Evolutionary conservation across 305 asterid species (phyloP).

Genomic region (Fraxinus ornus): DNA sequence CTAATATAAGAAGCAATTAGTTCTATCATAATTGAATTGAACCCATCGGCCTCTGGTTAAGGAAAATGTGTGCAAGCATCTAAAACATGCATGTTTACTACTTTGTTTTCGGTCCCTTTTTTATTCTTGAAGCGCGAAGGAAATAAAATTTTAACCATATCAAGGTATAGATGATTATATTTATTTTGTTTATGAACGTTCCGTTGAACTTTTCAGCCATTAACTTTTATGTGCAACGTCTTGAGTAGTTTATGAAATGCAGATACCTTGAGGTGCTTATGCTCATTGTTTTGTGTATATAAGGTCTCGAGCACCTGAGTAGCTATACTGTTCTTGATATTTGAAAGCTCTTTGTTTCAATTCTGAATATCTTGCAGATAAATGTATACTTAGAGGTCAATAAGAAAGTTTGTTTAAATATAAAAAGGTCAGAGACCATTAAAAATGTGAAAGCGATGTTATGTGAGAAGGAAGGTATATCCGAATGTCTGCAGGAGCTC

Average conservation of each 20-base stretch:
- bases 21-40: neutral
- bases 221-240: neutral
- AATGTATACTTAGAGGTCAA: conserved; percentile 16
- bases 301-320: neutral
- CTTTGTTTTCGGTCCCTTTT: neutral
- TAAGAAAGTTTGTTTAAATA: conserved; percentile 21
- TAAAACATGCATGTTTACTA: neutral
- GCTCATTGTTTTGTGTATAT: neutral
- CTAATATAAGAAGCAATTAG: neutral
- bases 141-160: neutral
- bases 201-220: neutral
- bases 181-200: neutral
- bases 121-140: neutral
- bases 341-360: neutral
- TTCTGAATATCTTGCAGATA: conserved; percentile 18
- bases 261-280: neutral
- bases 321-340: neutral
- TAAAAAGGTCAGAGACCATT: conserved; percentile 25
- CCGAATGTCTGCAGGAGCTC: conserved; percentile 25
- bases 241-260: neutral
- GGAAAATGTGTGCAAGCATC: neutral
- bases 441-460: conserved; percentile 20
- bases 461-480: conserved; percentile 25
- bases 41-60: neutral
- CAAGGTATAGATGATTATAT: neutral